A percentile compares a stretch with the other conserved stretches of the same genome.
Evolutionary conservation across 139 green algal genomes (phyloP).

Genomic region (Gonium pectorale): DNA sequence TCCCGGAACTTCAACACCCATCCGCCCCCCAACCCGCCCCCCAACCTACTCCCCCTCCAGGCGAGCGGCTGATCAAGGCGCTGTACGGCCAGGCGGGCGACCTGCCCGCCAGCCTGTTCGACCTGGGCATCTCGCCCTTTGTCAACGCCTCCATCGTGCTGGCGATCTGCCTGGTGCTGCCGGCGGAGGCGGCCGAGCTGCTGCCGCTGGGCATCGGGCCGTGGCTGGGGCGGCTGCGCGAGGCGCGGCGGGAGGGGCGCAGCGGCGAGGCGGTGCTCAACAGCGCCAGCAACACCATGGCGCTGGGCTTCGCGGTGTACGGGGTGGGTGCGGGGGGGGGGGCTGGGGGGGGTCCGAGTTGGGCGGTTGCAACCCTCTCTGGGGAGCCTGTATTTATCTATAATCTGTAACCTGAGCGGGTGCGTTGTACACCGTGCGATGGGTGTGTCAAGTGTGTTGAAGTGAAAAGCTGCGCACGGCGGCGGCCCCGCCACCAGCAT

Average conservation of each 20-base stretch:
- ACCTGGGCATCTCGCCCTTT: conserved; percentile 71
- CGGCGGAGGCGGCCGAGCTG: neutral
- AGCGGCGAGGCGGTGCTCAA: conserved; percentile 66
- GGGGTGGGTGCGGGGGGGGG: conserved; percentile 19
- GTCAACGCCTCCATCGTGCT: conserved; percentile 73
- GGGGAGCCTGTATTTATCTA: no score
- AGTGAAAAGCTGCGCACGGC: no score
- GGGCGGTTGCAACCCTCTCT: no score
- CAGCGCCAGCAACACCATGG: conserved; percentile 48
- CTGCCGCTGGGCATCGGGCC: conserved; percentile 18
- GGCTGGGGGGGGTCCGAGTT: no score
- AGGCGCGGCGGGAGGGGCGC: conserved; percentile 65
- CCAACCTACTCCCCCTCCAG: neutral
- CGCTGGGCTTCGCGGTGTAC: conserved; percentile 55
- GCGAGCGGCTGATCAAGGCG: conserved; percentile 64
- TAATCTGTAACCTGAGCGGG: no score
- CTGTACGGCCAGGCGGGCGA: conserved; percentile 62
- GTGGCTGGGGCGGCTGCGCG: conserved; percentile 54
- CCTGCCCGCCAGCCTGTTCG: conserved; percentile 69
- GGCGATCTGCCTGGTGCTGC: conserved; percentile 51
- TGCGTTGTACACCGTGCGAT: no score
- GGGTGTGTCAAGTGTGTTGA: no score
- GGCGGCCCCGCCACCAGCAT: no score
- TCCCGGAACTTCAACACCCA: neutral
- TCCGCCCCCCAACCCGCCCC: neutral